These are phyloP conservation scores for Ambrosia artemisiifolia DNA, from an alignment of 129 eudicot species.

Conservation along the genomic window DNA sequence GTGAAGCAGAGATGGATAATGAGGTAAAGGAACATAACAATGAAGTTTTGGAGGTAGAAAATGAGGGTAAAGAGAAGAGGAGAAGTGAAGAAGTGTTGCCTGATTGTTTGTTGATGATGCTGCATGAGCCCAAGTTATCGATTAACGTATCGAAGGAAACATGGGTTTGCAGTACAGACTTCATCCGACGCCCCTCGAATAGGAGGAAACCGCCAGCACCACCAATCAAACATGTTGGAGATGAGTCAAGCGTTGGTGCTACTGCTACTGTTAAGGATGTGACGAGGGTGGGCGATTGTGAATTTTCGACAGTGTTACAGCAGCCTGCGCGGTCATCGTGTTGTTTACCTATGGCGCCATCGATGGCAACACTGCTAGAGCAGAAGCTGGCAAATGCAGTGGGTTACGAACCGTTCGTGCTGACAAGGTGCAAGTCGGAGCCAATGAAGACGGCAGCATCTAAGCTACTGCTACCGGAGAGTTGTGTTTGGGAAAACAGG, in stretches of 20 bases:
- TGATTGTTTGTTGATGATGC: conserved; percentile 84
- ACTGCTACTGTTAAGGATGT: conserved; percentile 1
- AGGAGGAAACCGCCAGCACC: conserved; percentile 32
- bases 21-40: not conserved
- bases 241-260: conserved; percentile 18
- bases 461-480: conserved; percentile 60
- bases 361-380: conserved; percentile 69
- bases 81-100: conserved; percentile 43
- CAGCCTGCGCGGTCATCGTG: conserved; percentile 78
- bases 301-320: conserved; percentile 15
- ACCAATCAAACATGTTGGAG: conserved; percentile 12
- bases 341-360: conserved; percentile 43
- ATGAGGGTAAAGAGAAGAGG: conserved; percentile 16
- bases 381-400: conserved; percentile 67
- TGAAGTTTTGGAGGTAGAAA: conserved; percentile 22
- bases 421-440: conserved; percentile 95
- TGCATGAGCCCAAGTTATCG: conserved; percentile 93
- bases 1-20: conserved; percentile 19
- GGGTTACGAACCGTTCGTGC: conserved; percentile 81
- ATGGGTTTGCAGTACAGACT: conserved; percentile 84
- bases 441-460: conserved; percentile 84
- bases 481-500: conserved; percentile 77
- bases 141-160: conserved; percentile 93
- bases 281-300: conserved; percentile 18
- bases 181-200: conserved; percentile 54